These are phyloP conservation scores for Prunus armeniaca DNA, from an alignment of 306 rosid genomes.

Conservation along the genomic window DNA sequence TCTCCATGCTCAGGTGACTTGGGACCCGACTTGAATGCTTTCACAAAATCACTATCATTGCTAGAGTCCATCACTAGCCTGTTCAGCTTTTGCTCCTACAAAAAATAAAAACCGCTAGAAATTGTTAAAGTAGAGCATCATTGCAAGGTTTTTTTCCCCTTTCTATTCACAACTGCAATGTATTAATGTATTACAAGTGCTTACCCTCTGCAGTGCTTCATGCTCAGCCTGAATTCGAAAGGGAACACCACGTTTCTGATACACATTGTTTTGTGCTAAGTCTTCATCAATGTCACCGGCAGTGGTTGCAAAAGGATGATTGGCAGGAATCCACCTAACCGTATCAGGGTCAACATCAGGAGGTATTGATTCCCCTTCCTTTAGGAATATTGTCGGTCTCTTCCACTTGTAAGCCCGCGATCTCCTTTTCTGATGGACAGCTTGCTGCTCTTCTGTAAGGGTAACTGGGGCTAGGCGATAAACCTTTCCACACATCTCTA, in stretches of 20 bases:
- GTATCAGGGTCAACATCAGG: slow-evolving; percentile 89
- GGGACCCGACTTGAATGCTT: slow-evolving; percentile 50
- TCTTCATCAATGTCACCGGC: slow-evolving; percentile 78
- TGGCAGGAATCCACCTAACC: slow-evolving; percentile 89
- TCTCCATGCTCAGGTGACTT: slow-evolving; percentile 50
- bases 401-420: slow-evolving; percentile 95
- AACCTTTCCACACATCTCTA: slow-evolving; percentile 91
- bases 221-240: slow-evolving; percentile 93
- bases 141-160: background rate
- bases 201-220: slow-evolving; percentile 84
- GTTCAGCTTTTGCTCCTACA: slow-evolving; percentile 72
- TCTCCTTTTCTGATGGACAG: slow-evolving; percentile 81
- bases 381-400: slow-evolving; percentile 88
- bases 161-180: background rate
- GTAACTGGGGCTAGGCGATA: slow-evolving; percentile 94
- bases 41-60: slow-evolving; percentile 59
- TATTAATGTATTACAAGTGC: slow-evolving; percentile 18
- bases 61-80: slow-evolving; percentile 54
- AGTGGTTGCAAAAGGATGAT: slow-evolving; percentile 95
- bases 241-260: slow-evolving; percentile 92
- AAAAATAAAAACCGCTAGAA: slow-evolving; percentile 5
- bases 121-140: background rate
- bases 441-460: slow-evolving; percentile 78
- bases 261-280: slow-evolving; percentile 80
- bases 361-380: slow-evolving; percentile 79